phyloP scores from a whole-genome alignment of 2,329 filamentous ascomycete genomes.

The Ascochyta clinopodiicola region DNA sequence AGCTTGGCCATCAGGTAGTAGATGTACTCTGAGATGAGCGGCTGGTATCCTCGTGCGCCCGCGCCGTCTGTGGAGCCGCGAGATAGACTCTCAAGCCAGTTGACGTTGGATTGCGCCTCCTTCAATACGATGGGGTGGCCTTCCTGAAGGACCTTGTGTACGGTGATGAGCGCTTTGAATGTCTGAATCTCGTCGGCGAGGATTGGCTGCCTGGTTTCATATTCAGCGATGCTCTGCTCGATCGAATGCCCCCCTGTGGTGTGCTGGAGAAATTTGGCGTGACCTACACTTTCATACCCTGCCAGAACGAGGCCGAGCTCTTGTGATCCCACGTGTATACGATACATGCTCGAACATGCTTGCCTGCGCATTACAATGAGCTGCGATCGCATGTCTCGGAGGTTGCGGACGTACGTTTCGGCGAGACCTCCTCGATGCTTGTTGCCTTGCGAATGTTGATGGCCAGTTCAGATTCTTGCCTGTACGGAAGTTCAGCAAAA shows the following conservation, averaged over 20 bases:
- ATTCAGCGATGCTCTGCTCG: slow-evolving; percentile 20
- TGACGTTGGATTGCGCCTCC: slow-evolving; percentile 86
- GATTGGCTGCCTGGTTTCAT: slow-evolving; percentile 79
- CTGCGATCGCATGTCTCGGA: slow-evolving; percentile 18
- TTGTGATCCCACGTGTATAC: slow-evolving; percentile 99
- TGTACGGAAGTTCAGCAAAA: slow-evolving; percentile 29
- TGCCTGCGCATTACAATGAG: slow-evolving; percentile 60
- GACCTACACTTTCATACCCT: slow-evolving; percentile 93
- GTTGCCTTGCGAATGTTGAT: slow-evolving; percentile 73
- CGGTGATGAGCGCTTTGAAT: slow-evolving; percentile 96
- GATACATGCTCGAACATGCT: slow-evolving; percentile 97
- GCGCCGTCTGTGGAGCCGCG: slow-evolving; percentile 78
- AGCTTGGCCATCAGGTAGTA: slow-evolving; percentile 94
- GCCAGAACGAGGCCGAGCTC: slow-evolving; percentile 93
- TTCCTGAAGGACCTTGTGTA: slow-evolving; percentile 97
- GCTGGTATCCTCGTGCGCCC: slow-evolving; percentile 84
- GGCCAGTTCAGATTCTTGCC: slow-evolving; percentile 68
- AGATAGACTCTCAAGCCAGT: slow-evolving; percentile 92
- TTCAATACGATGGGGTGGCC: slow-evolving; percentile 86
- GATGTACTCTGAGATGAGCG: slow-evolving; percentile 95
- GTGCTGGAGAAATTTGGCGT: neutral
- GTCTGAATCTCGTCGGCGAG: slow-evolving; percentile 98
- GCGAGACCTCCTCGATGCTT: slow-evolving; percentile 70
- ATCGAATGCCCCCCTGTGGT: neutral
- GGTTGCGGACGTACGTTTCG: slow-evolving; percentile 62